Evolutionary conservation across 2,329 filamentous ascomycete genomes (phyloP), one percentile per base, ranked within the genome.

Genomic region (Zymoseptoria ardabiliae): DNA sequence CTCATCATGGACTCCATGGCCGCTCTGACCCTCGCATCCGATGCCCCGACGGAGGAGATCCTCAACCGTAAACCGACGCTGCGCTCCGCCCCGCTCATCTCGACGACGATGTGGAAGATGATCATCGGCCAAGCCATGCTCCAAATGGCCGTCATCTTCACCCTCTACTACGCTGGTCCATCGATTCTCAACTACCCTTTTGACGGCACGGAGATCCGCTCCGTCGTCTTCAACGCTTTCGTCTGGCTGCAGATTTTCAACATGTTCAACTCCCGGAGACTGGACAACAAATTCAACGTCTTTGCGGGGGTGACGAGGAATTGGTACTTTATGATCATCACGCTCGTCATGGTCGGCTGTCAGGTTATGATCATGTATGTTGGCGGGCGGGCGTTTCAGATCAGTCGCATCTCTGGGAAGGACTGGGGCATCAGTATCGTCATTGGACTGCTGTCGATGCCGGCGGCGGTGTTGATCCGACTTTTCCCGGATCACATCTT

Each of bases 191-290:
- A 78, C 8, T 84, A 86, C 53, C 55, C 56, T 0, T 57, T 41
- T 4, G 68, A 77, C 30, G 72, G 82, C 9, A 70, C 74, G 6
- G 80, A 88, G 68, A 80, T 95, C 61, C 80, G 85, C 57, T 95
- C 91, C 2, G 81, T 97, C 54, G 89, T 97, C 5, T 97, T 97
- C 82, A 97, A 97, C 79, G 94, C 91, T 0, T 97, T 97, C 72
- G 92, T 97, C 57, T 97, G 93, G 93, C 96, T 97, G 91, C 93
- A 69, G 94, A 53, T 97, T 67, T 97, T 97, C 79, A 97, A 97
- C 76, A 89, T 96, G 73, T 90, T 95, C 83, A 97, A 97, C 79
- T 97, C 22, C 23, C 22, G 51, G 1, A 2, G 22, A 20, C 51
- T 53, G 22, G 51, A 28, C 22, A 53, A 97, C 76, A 84, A 86